Evolutionary conservation across 805 yeast species (phyloP).

Genomic region (Saturnispora dispora): DNA sequence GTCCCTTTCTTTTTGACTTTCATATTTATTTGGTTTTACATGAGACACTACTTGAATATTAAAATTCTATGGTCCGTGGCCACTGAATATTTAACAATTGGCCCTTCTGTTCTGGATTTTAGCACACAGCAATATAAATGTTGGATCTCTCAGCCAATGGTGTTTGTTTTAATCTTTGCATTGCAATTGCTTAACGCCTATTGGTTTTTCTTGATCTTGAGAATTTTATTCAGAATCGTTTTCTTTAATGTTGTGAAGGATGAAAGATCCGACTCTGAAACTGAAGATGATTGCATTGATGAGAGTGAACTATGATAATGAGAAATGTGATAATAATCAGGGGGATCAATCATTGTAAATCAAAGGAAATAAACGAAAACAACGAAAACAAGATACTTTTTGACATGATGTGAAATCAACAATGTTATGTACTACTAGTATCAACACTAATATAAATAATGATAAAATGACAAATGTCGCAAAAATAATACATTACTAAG

Average conservation of each 20-base stretch:
- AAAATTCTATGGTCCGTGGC: conserved; percentile 74
- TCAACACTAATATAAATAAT: not conserved
- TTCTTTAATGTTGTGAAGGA: conserved; percentile 56
- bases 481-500: not conserved
- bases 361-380: not conserved
- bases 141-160: conserved; percentile 88
- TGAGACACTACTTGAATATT: conserved; percentile 80
- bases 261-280: conserved; percentile 84
- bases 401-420: not conserved
- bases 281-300: conserved; percentile 37
- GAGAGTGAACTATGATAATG: conserved; percentile 17
- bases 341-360: not conserved
- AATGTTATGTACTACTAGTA: not conserved
- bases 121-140: conserved; percentile 92
- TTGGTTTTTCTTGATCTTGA: conserved; percentile 77
- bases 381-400: not conserved
- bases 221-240: conserved; percentile 64
- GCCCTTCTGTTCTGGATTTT: conserved; percentile 73
- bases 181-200: conserved; percentile 79
- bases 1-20: conserved; percentile 64
- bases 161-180: conserved; percentile 66
- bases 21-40: conserved; percentile 69
- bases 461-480: not conserved
- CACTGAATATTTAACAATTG: conserved; percentile 81
- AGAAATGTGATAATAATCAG: not conserved